Evolutionary conservation across 305 asterid species (phyloP), one percentile per base, ranked within the genome.

Genomic region (Fraxinus xanthoxyloides): DNA sequence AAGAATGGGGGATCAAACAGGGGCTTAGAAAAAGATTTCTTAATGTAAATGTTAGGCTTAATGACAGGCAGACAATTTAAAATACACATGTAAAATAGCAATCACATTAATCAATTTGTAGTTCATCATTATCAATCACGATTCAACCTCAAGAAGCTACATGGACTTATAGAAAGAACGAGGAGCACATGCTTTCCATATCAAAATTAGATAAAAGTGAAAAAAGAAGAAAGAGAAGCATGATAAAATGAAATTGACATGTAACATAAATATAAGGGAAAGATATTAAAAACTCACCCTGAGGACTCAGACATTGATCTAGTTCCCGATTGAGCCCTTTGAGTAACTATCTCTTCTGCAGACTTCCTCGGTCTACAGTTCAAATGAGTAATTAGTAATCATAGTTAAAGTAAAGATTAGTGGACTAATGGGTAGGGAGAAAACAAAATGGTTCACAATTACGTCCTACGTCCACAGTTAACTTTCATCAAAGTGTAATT

Each of bases 291-390:
- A 83, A 82, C 89, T 92, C 76, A 95, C 98, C 91, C 81, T 34
- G 89, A 83, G 24, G 91, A 84, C 69, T 83, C 61, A n/a, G 88
- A 85, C 70, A 82, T 89, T 75, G 95, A 85, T 81, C 86, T 86
- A 24, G 85, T 83, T 81, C 87, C 92, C 0, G 83, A 40, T 83
- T 77, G 91, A 85, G 85, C 89, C 90, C 89, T 93, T 78, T 77
- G 93, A 82, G 85, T 77, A 32, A 69, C 65, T 69, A 40, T 88
- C 87, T 87, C 87, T 75, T 91, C 90, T 15, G 85, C 83, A 76
- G 87, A 90, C 87, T 87, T 93, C 89, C 79, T 89, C 59, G 36
- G 81, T 85, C 97, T 94, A 86, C 77, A 85, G 67, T 15, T 72
- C 48, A 83, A 83, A 83, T 48, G 35, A 74, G n/a, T 19, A 65